A percentile compares a stretch with the other conserved stretches of the same genome.
These are phyloP conservation scores for Trifolium pratense DNA, from an alignment of 306 rosid species.

Conservation along the genomic window DNA sequence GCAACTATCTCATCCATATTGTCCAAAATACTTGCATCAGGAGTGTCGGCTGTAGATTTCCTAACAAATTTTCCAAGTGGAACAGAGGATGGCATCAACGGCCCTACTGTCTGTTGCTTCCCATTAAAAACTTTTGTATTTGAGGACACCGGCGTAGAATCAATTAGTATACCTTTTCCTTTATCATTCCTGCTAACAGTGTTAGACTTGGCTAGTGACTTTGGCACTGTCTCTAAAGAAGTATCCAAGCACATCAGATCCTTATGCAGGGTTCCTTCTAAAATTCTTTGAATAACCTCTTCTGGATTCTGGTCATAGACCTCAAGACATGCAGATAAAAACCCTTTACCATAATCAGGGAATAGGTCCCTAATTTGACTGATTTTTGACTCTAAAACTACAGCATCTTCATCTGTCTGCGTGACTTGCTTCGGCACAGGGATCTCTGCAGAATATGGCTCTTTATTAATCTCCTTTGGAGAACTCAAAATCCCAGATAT, in stretches of 20 bases:
- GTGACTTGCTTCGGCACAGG: constrained; percentile 46
- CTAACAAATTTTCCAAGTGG: constrained; percentile 75
- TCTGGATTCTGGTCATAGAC: constrained; percentile 95
- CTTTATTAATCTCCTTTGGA: constrained; percentile 49
- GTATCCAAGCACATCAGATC: constrained; percentile 77
- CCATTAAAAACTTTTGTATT: constrained; percentile 43
- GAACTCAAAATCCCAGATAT: constrained; percentile 63
- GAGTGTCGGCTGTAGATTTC: constrained; percentile 65
- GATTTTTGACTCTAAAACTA: constrained; percentile 78
- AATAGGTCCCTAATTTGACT: constrained; percentile 92
- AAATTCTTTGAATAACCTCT: constrained; percentile 94
- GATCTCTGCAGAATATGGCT: constrained; percentile 38
- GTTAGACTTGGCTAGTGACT: constrained; percentile 46
- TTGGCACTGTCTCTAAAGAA: constrained; percentile 67
- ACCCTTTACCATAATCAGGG: constrained; percentile 94
- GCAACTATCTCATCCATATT: constrained; percentile 50
- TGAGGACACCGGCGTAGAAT: constrained; percentile 48
- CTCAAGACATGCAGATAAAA: constrained; percentile 84
- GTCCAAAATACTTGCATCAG: constrained; percentile 59
- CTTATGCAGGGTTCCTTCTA: constrained; percentile 87
- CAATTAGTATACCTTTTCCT: constrained; percentile 84
- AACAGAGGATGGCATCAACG: constrained; percentile 61
- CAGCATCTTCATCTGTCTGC: constrained; percentile 73
- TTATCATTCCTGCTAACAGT: constrained; percentile 60
- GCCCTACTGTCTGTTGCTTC: constrained; percentile 50